Base-by-base conservation (phyloP, 179 eudicot genomes). In the Nepenthes alata region DNA sequence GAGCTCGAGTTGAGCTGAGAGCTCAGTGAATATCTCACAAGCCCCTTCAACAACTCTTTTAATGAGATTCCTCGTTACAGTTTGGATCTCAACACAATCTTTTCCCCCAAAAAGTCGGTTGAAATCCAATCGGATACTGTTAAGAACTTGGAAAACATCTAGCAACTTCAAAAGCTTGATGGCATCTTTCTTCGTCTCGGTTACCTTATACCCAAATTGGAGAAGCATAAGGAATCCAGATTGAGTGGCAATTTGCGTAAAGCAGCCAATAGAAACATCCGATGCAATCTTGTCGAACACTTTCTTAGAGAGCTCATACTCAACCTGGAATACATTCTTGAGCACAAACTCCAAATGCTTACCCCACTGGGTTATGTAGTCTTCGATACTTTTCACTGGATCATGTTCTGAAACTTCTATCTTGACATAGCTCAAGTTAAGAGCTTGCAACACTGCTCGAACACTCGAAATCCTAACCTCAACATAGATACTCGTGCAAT, bases 121-220 rank as follows among this genome's bases (percentile, higher is more conserved):
- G 67, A 91, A 91, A 62, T 89, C 79, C 8, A 74, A 37, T 64
- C 96, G 74, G 41, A 84, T 67, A 34, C 57, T 78, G 66, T 83
- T 74, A 7, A 91, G 67, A 48, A 81, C 68, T 37, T 77, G 77
- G 60, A 91, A 91, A 16, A 89, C 72, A 34, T 84, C 87, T 57
- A 91, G 65, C 56, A 91, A 61, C 80, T 80, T 89, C 53, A 89
- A 63, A 6, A 91, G 95, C 77, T 89, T 89, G 66, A 84, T 51
- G 12, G 98, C 98, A 45, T 91, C 98, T 59, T 86, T 88, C 75
- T 91, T 91, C 1, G 89, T 78, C 65, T 70, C 75, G 9, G 86
- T 78, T 35, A 91, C 52, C 35, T 71, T 64, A 55, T 67, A 76
- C 8, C 88, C 95, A 62, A 89, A 84, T 65, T 73, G 58, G 60